phyloP scores from a whole-genome alignment of 129 eudicot genomes.

The Saposhnikovia divaricata region DNA sequence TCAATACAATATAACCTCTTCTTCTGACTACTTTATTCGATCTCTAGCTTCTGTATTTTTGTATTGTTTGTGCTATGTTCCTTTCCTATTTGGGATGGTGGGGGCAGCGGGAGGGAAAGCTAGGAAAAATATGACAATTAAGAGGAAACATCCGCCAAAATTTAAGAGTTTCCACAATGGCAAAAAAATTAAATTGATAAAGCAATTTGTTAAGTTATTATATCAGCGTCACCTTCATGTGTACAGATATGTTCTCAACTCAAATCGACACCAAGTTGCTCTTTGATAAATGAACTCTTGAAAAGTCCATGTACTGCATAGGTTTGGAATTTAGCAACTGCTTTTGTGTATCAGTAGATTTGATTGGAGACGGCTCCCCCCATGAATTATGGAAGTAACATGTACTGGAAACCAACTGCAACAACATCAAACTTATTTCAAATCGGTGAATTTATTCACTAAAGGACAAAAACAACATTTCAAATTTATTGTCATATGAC shows the following conservation, averaged over 20 bases:
- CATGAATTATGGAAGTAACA: too few relatives aligned
- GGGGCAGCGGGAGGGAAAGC: conserved; percentile 2
- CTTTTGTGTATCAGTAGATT: too few relatives aligned
- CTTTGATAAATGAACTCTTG: conserved; percentile 58
- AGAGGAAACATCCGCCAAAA: conserved; percentile 85
- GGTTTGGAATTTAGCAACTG: conserved; percentile 1
- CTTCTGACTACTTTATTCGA: not conserved
- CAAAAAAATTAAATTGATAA: not conserved
- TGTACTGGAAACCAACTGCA: not conserved
- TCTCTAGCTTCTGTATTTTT: not conserved
- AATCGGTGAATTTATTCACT: not conserved
- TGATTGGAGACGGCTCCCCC: too few relatives aligned
- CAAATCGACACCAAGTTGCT: conserved; percentile 71
- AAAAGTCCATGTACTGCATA: too few relatives aligned
- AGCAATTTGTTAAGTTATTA: not conserved
- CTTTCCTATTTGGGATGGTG: not conserved
- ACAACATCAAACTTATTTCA: conserved; percentile 7
- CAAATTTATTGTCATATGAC: too few relatives aligned
- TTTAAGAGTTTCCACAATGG: conserved; percentile 34
- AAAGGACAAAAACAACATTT: not conserved
- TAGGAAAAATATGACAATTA: conserved; percentile 84
- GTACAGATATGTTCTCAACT: not conserved
- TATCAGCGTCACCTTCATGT: too few relatives aligned
- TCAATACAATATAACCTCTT: not conserved
- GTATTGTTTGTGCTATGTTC: conserved; percentile 18